Evolutionary conservation across 2,329 filamentous ascomycete genomes (phyloP).

Genomic region (Coniochaeta sp.): DNA sequence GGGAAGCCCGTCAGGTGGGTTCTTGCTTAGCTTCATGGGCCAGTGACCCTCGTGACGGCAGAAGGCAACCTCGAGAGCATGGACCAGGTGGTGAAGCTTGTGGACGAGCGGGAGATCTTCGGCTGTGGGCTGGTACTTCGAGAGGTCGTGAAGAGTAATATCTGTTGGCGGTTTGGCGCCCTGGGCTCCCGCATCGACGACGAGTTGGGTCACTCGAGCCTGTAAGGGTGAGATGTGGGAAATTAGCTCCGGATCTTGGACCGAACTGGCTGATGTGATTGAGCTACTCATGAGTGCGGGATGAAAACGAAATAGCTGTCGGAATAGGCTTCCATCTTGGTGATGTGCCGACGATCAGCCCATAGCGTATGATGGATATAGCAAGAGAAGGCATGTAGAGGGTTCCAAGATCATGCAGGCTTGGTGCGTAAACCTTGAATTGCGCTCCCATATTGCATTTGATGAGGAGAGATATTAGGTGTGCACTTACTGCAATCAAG

Average conservation of each 20-base stretch:
- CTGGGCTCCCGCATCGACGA: neutral
- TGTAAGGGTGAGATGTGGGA: neutral
- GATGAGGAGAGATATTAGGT: neutral
- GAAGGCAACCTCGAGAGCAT: neutral
- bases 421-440: neutral
- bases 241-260: too few relatives aligned
- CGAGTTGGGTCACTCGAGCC: neutral
- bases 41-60: neutral
- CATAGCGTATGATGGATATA: too few relatives aligned
- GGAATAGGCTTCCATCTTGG: too few relatives aligned
- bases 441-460: too few relatives aligned
- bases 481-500: neutral
- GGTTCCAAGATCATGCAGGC: too few relatives aligned
- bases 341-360: too few relatives aligned
- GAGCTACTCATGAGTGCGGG: too few relatives aligned
- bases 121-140: neutral
- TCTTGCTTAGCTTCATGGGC: neutral
- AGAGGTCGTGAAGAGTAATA: neutral
- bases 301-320: too few relatives aligned
- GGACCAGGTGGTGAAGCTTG: neutral
- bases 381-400: too few relatives aligned
- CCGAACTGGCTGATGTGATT: too few relatives aligned
- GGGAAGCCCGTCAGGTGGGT: neutral
- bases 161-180: neutral
- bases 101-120: neutral